Evolutionary conservation across 257 asterid species (phyloP).

Genomic region (Scutellaria minor): DNA sequence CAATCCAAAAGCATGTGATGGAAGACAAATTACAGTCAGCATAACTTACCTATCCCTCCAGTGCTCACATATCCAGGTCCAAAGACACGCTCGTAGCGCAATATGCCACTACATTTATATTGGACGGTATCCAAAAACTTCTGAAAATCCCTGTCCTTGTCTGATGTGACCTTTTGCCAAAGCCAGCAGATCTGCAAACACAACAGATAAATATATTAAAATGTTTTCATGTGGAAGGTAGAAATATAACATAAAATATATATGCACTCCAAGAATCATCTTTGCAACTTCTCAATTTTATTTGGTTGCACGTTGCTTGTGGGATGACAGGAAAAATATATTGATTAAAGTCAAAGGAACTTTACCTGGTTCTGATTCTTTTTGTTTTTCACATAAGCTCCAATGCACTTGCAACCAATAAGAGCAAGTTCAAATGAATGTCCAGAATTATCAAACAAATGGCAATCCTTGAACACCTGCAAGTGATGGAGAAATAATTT

Average conservation of each 20-base stretch:
- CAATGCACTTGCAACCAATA: slow-evolving; percentile 84
- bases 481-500: slow-evolving; percentile 18
- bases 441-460: slow-evolving; percentile 54
- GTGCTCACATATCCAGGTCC: slow-evolving; percentile 97
- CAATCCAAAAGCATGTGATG: too few relatives aligned
- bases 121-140: slow-evolving; percentile 93
- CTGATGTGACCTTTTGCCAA: slow-evolving; percentile 83
- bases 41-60: slow-evolving; percentile 82
- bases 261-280: neutral
- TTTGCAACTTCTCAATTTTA: neutral
- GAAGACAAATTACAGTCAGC: slow-evolving; percentile 1
- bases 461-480: slow-evolving; percentile 85
- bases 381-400: slow-evolving; percentile 87
- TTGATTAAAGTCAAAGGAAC: neutral
- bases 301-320: neutral
- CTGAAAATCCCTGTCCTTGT: slow-evolving; percentile 82
- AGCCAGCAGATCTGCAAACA: slow-evolving; percentile 85
- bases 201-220: slow-evolving; percentile 22
- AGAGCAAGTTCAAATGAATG: slow-evolving; percentile 76
- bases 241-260: neutral
- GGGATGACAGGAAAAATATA: slow-evolving; percentile 1
- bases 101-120: slow-evolving; percentile 81
- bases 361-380: slow-evolving; percentile 93
- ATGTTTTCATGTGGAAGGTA: neutral
- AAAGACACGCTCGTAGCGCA: slow-evolving; percentile 93